A percentile compares a stretch with the other conserved stretches of the same genome.
These are phyloP conservation scores for Filobasidium wieringae DNA, from an alignment of 768 basidiomycete genomes.

Conservation along the genomic window DNA sequence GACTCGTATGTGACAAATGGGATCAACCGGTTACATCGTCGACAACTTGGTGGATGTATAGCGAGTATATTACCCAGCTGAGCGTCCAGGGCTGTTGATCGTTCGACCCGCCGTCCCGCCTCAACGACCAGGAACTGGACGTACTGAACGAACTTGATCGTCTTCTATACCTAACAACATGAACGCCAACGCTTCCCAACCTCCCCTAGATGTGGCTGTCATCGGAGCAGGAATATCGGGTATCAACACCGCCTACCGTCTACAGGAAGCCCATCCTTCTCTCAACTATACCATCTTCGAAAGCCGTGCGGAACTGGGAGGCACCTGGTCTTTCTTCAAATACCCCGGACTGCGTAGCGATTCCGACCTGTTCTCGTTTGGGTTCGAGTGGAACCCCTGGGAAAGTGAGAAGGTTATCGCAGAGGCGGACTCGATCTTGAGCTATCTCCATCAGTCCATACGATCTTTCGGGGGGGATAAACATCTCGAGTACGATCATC, in stretches of 20 bases:
- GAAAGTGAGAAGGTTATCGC: constrained; percentile 1
- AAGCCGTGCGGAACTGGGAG: constrained; percentile 12
- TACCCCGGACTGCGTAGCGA: constrained; percentile 16
- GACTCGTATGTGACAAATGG: too few species aligned
- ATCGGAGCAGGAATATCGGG: constrained; percentile 16
- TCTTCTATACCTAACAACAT: too few species aligned
- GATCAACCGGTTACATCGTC: too few species aligned
- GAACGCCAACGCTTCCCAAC: too few species aligned
- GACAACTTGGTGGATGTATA: too few species aligned
- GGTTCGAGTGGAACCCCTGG: constrained; percentile 11
- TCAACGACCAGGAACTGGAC: too few species aligned
- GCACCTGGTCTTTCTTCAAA: constrained; percentile 18
- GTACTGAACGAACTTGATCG: too few species aligned
- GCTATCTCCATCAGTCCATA: neutral
- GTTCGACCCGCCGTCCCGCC: too few species aligned
- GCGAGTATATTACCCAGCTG: too few species aligned
- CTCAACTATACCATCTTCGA: constrained; percentile 12
- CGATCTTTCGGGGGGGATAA: neutral
- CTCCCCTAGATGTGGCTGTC: constrained; percentile 15
- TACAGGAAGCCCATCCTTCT: neutral
- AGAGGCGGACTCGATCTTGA: neutral
- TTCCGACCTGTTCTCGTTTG: constrained; percentile 6
- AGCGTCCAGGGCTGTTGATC: too few species aligned
- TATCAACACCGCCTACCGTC: constrained; percentile 15
- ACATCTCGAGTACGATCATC: neutral